A percentile compares a stretch with the other conserved stretches of the same genome.
phyloP scores from a whole-genome alignment of 192 early-diverging fungal species.

The Podila minutissima region DNA sequence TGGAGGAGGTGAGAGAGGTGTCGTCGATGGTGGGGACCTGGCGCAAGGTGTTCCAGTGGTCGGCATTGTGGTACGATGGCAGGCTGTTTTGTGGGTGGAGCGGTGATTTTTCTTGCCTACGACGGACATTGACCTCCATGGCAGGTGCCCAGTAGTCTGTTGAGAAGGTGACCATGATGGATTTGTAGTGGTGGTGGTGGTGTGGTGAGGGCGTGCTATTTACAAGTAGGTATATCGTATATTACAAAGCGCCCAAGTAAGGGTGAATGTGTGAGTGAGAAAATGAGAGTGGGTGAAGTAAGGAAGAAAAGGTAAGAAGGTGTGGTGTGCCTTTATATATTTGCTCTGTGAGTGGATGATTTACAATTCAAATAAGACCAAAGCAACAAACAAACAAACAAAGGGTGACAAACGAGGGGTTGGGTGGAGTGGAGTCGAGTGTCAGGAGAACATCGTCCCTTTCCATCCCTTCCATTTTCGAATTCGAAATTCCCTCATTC shows the following conservation, averaged over 20 bases:
- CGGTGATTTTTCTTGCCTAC: conserved; percentile 33
- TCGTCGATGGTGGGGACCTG: conserved; percentile 23
- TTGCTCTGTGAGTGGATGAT: too few species aligned
- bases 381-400: too few species aligned
- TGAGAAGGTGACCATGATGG: conserved; percentile 57
- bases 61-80: conserved; percentile 1
- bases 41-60: conserved; percentile 31
- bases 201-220: neutral
- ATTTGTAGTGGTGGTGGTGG: neutral
- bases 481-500: too few species aligned
- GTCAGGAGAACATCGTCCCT: too few species aligned
- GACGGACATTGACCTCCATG: conserved; percentile 55
- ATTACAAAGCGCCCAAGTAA: neutral
- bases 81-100: conserved; percentile 1
- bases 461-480: too few species aligned
- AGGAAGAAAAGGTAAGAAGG: too few species aligned
- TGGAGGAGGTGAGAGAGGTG: neutral
- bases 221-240: neutral
- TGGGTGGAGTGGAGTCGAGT: too few species aligned
- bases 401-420: too few species aligned
- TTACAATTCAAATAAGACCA: too few species aligned
- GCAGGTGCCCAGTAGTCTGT: conserved; percentile 60
- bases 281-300: too few species aligned
- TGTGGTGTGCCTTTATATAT: too few species aligned
- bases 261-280: too few species aligned